Base-by-base conservation (phyloP, 768 basidiomycete genomes). In the Mycena alexandri region DNA sequence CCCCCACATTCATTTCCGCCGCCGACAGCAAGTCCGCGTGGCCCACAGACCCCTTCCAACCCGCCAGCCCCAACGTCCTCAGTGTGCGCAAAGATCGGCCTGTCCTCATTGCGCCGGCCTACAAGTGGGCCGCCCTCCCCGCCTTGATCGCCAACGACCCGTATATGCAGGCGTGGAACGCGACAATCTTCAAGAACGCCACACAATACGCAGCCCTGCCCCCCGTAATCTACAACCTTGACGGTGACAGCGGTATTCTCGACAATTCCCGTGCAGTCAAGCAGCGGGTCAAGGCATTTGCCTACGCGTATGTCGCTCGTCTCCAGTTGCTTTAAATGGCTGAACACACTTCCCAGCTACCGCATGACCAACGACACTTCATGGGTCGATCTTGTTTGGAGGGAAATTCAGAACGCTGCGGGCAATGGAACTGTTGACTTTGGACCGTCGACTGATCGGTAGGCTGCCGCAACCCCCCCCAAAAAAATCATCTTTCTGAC, bases 231-330 rank as follows among this genome's bases (percentile, higher is more conserved):
- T 98, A 98, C 77, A 77, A 81, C 68, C 75, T 87, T 74, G 98
- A 99, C 74, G 91, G 93, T 21, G 86, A 86, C 70, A 95, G 92
- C 70, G 98, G 98, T 74, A 95, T 99, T 42, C 85, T 99, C 43
- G 98, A 99, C 75, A 88, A 89, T 70, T 91, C 96, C n/a, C 90
- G 98, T 67, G 87, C 92, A 77, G 84, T 98, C 75, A 99, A 99
- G 79, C 85, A 90, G 82, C 87, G 94, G 61, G 83, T 98, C 79
- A 99, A 99, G 80, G 94, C 93, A 53, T 95, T 94, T 81, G 88
- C 90, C 1, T 99, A 99, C 75, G 95, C 85, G 22, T 99, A 92
- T 29, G 29, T 29, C 29, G 29, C 29, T 29, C 29, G 29, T 29
- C 29, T 6, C 29, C 29, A 6, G 29, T 29, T 29, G 6, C 29